Base-by-base conservation (phyloP, 2,329 filamentous ascomycete species). In the Cytospora piceae region DNA sequence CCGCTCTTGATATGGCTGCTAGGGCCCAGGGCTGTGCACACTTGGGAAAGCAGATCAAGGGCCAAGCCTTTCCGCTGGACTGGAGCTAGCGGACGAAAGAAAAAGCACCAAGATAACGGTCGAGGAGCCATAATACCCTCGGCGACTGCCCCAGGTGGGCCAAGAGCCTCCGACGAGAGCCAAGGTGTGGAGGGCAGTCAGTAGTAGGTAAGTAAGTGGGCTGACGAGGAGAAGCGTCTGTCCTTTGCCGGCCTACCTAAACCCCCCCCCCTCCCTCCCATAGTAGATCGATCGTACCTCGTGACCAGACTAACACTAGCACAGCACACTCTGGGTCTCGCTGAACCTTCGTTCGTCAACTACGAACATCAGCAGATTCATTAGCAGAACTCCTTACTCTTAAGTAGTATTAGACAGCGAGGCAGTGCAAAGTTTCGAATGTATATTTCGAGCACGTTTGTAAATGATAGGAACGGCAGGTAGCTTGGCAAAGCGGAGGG, bases 1-100 rank as follows among this genome's bases (percentile, higher is more conserved):
- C 39, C 39, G 39, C 39, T 42, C 39, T 42, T 42, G 17, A 15
- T 39, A 39, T 34, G 37, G 37, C 37, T n/a, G n/a, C n/a, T n/a
- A n/a, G n/a, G n/a, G n/a, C n/a, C 32, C 8, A 6, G 32, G 4
- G 32, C 4, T 34, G 32, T 34, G 32, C 27, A 29, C 12, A 14
- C 34, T 42, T 42, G 14, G 6, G 12, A 22, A 8, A 22, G 46
- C n/a, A 24, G 46, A 24, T 8, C 20, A 12, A 14, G 11, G n/a
- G 46, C 46, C 46, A 49, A 49, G 46, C 46, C n/a, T 49, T 49
- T 49, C 46, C 46, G 46, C 46, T 49, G 46, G 46, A 49, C 11
- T 24, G 46, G 15, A 22, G n/a, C 46, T 49, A 49, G 46, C 46
- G 46, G 39, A 42, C 39, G 42, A 11, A 37, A 46, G 20, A n/a